phyloP scores from a whole-genome alignment of 2,329 filamentous ascomycete genomes.

The Cordyceps fumosorosea region DNA sequence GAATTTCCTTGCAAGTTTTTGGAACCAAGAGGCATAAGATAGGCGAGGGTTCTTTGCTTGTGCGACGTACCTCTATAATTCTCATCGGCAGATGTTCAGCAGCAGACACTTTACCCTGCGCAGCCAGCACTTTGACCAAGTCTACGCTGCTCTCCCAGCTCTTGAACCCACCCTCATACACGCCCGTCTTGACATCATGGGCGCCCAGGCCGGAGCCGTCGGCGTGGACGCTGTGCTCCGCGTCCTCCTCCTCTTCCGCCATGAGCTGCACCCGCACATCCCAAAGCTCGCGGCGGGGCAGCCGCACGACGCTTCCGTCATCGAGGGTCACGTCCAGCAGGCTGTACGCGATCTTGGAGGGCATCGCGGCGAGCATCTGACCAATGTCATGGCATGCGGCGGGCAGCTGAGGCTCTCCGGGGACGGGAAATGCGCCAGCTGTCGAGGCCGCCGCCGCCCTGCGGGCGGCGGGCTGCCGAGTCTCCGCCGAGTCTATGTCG shows the following conservation, averaged over 20 bases:
- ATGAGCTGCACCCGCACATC: conserved; percentile 77
- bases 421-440: conserved; percentile 52
- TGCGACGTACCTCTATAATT: conserved; percentile 47
- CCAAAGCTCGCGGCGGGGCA: conserved; percentile 74
- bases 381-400: conserved; percentile 45
- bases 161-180: conserved; percentile 85
- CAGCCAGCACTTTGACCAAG: conserved; percentile 60
- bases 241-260: conserved; percentile 53
- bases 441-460: conserved; percentile 12
- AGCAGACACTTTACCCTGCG: conserved; percentile 30
- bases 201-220: conserved; percentile 49
- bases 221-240: conserved; percentile 27
- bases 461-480: conserved; percentile 12
- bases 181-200: conserved; percentile 71
- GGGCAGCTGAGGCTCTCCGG: conserved; percentile 53
- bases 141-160: conserved; percentile 85
- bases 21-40: too few relatives aligned
- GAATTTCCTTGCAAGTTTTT: not conserved
- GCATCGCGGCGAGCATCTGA: conserved; percentile 51
- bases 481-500: conserved; percentile 49
- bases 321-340: conserved; percentile 53
- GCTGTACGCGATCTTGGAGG: conserved; percentile 67
- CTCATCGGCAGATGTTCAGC: conserved; percentile 31
- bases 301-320: conserved; percentile 41
- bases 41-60: too few relatives aligned